A percentile compares a stretch with the other conserved stretches of the same genome.
phyloP scores from a whole-genome alignment of 192 early-diverging fungal species.

The Backusella liffmaniae region DNA sequence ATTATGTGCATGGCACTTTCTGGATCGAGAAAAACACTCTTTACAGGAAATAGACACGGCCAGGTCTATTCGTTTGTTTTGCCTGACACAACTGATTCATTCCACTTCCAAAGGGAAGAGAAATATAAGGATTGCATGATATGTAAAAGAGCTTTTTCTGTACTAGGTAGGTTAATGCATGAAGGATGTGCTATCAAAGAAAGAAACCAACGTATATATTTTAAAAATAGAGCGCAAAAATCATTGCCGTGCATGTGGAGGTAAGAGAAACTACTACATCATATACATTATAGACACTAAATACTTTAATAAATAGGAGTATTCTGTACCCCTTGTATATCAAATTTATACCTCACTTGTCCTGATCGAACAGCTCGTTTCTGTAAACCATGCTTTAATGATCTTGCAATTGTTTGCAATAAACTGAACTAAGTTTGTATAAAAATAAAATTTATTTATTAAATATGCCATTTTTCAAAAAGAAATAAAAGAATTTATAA shows the following conservation, averaged over 20 bases:
- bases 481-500: not conserved
- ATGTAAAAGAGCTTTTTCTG: slow-evolving; percentile 51
- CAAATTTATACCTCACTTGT: not conserved
- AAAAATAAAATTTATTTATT: not conserved
- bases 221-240: slow-evolving; percentile 42
- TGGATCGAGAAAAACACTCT: slow-evolving; percentile 40
- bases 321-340: slow-evolving; percentile 19
- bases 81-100: slow-evolving; percentile 48
- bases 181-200: not conserved
- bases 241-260: slow-evolving; percentile 56
- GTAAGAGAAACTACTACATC: slow-evolving; percentile 12
- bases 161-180: slow-evolving; percentile 34
- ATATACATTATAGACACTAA: not conserved
- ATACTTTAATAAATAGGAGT: slow-evolving; percentile 3
- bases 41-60: slow-evolving; percentile 50
- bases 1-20: slow-evolving; percentile 44
- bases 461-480: not conserved
- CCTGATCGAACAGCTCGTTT: slow-evolving; percentile 23
- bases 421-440: not conserved
- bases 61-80: slow-evolving; percentile 49
- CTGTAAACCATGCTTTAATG: slow-evolving; percentile 19
- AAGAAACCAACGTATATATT: not conserved
- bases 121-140: slow-evolving; percentile 46
- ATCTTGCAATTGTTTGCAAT: not conserved
- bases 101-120: slow-evolving; percentile 50